A percentile compares a stretch with the other conserved stretches of the same genome.
phyloP scores from a whole-genome alignment of 148 eudicot genomes.

The Nepenthes gracilis region DNA sequence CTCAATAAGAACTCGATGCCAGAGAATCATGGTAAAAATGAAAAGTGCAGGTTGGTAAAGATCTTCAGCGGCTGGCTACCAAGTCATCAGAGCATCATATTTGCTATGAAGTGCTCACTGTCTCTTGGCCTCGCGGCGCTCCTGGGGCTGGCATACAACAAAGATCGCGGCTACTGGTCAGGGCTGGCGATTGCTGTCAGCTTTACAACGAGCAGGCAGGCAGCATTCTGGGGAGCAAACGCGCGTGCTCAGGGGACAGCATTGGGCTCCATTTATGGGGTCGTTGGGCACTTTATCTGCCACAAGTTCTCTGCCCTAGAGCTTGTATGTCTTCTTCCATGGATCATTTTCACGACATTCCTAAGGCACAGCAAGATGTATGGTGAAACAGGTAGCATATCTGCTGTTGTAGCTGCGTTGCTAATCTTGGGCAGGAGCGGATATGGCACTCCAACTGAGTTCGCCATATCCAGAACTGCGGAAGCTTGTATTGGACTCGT shows the following conservation, averaged over 20 bases:
- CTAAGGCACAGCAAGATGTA: slow-evolving; percentile 43
- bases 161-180: slow-evolving; percentile 46
- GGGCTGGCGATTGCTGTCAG: slow-evolving; percentile 51
- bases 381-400: slow-evolving; percentile 38
- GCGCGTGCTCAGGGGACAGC: slow-evolving; percentile 53
- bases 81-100: slow-evolving; percentile 14
- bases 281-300: slow-evolving; percentile 34
- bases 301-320: slow-evolving; percentile 7
- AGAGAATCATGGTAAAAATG: slow-evolving; percentile 4
- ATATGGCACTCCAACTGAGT: slow-evolving; percentile 42
- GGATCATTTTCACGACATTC: slow-evolving; percentile 44
- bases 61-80: slow-evolving; percentile 3
- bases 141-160: slow-evolving; percentile 36
- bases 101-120: slow-evolving; percentile 44
- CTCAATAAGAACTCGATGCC: neutral
- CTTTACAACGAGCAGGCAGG: slow-evolving; percentile 26
- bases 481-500: slow-evolving; percentile 46
- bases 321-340: slow-evolving; percentile 33
- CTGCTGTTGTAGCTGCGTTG: slow-evolving; percentile 44
- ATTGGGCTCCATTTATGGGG: slow-evolving; percentile 43
- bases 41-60: neutral
- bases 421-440: slow-evolving; percentile 38
- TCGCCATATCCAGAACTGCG: slow-evolving; percentile 36
- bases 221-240: slow-evolving; percentile 32
- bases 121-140: slow-evolving; percentile 36